Base-by-base conservation (phyloP, 2,329 filamentous ascomycete species). In the Sarocladium oryzae region DNA sequence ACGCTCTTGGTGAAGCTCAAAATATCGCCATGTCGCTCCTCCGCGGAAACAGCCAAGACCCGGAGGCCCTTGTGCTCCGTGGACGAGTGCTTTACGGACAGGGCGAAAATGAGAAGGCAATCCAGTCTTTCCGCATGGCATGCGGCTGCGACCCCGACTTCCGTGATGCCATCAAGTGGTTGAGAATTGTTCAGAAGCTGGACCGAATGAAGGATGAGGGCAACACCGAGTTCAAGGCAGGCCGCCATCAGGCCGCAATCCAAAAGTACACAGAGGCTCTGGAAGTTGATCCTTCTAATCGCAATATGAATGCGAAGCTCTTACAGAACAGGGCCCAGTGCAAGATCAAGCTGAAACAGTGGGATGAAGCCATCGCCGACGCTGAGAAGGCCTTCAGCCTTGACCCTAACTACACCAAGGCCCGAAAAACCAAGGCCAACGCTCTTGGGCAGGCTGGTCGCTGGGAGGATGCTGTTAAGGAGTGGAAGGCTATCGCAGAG, bases 181-280 rank as follows among this genome's bases (percentile, higher is more conserved):
- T 97, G 54, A 82, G 89, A 55, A 87, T 88, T 64, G 89, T 96
- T 40, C 90, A 95, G 72, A 95, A 91, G 71, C 79, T 99, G 20
- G 88, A 95, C 61, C 82, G 88, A 55, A 92, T 89, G 77, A 97
- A 97, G 76, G 87, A 93, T 58, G 89, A 96, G 61, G 93, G 93
- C 54, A 97, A 99, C 67, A 69, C 74, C 5, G 85, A 90, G 20
- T 99, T 95, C 80, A 97, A 96, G 75, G 79, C 84, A 51, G 86
- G 86, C 55, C 81, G 84, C 53, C 93, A 85, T 71, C 82, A 88
- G 63, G 75, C 83, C 50, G 93, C 93, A 24, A 84, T 96, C 52
- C 83, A 91, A 52, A 86, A 89, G 59, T 99, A 96, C 70, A 84
- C 84, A 2, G 75, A 85, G 55, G 92, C 92, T 40, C 75, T 99